These are phyloP conservation scores for Nemophila menziesii DNA, from an alignment of 257 asterid genomes.

Conservation along the genomic window DNA sequence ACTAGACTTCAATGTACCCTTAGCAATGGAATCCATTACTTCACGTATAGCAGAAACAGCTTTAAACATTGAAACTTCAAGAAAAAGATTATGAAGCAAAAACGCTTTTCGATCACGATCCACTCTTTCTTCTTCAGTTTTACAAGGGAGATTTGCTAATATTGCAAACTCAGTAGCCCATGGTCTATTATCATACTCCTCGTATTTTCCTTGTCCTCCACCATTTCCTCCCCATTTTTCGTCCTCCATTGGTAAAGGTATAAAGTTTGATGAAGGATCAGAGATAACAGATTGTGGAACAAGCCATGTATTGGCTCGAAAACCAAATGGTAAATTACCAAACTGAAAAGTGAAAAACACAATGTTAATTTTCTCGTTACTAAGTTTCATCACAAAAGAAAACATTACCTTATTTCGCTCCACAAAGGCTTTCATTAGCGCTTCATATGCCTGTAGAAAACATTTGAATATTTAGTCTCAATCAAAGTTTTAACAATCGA, in stretches of 20 bases:
- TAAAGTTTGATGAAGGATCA: slow-evolving; percentile 35
- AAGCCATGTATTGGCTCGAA: slow-evolving; percentile 97
- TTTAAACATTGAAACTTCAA: slow-evolving; percentile 70
- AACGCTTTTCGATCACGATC: slow-evolving; percentile 93
- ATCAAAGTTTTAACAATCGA: neutral
- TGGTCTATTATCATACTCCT: slow-evolving; percentile 69
- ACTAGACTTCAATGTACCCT: slow-evolving; percentile 21
- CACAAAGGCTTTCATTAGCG: slow-evolving; percentile 74
- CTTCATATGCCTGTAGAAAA: slow-evolving; percentile 76
- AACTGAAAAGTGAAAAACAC: slow-evolving; percentile 44
- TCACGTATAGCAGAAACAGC: slow-evolving; percentile 77
- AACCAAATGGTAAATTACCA: slow-evolving; percentile 96
- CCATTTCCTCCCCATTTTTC: slow-evolving; percentile 93
- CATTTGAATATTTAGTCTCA: slow-evolving; percentile 10
- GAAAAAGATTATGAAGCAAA: slow-evolving; percentile 85
- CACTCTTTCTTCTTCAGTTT: slow-evolving; percentile 93
- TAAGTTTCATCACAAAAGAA: slow-evolving; percentile 17
- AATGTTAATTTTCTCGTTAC: slow-evolving; percentile 3
- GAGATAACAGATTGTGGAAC: slow-evolving; percentile 62
- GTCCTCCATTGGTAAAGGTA: slow-evolving; percentile 73
- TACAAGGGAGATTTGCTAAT: slow-evolving; percentile 77
- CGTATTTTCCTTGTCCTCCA: slow-evolving; percentile 82
- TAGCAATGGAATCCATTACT: slow-evolving; percentile 37
- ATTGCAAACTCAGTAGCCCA: slow-evolving; percentile 87
- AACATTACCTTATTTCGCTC: slow-evolving; percentile 86